phyloP scores from a whole-genome alignment of 345 rosid genomes.

The Eucalyptus caleyi region DNA sequence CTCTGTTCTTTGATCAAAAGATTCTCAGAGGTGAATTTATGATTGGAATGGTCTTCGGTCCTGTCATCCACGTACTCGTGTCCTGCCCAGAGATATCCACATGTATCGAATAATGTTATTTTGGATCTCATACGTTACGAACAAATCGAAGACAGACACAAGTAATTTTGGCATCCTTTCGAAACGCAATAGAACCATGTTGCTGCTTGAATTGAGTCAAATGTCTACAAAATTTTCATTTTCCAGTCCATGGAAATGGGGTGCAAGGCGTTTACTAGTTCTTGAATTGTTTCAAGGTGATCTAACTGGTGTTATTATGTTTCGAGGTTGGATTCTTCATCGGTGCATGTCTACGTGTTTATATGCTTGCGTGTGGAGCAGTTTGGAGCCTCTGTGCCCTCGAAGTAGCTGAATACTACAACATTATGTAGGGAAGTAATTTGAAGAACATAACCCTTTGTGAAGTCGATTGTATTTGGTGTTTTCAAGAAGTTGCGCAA shows the following conservation, averaged over 20 bases:
- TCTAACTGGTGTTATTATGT: no score
- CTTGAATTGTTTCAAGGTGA: no score
- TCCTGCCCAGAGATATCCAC: neutral
- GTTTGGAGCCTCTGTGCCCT: neutral
- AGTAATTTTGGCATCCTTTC: neutral
- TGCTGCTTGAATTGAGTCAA: no score
- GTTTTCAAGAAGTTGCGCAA: neutral
- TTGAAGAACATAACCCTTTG: neutral
- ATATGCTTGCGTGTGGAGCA: neutral
- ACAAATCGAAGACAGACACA: neutral
- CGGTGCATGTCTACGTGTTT: no score
- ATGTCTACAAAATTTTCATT: no score
- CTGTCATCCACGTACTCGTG: neutral
- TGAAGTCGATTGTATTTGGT: neutral
- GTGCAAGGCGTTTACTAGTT: no score
- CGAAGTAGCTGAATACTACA: neutral
- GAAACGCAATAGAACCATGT: neutral
- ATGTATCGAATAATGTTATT: no score
- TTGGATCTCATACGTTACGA: neutral
- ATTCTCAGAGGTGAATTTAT: neutral
- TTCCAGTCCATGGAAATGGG: no score
- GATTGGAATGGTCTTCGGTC: neutral
- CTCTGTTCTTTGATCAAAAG: neutral
- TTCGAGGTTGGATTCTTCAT: no score
- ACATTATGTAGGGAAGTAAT: neutral